These are phyloP conservation scores for Eruca vesicaria DNA, from an alignment of 441 rosid genomes.

Conservation along the genomic window DNA sequence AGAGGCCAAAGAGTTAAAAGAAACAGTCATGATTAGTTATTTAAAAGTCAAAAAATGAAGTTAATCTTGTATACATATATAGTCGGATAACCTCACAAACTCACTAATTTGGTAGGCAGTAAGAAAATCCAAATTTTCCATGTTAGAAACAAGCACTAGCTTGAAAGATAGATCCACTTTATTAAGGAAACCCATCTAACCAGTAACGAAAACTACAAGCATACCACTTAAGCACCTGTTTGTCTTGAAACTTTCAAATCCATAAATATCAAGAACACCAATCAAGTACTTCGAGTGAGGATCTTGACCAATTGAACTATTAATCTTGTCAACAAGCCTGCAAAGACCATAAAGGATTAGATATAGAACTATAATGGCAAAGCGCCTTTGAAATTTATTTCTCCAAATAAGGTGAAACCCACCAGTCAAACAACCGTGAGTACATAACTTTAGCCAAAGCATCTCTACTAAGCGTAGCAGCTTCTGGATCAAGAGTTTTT, in stretches of 20 bases:
- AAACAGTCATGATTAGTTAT: conserved; percentile 16
- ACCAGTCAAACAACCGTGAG: conserved; percentile 94
- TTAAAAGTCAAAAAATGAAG: too few relatives aligned
- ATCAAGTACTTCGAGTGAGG: conserved; percentile 79
- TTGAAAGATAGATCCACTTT: not conserved
- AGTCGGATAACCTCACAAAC: conserved; percentile 13
- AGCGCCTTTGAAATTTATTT: not conserved
- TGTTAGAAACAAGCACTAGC: conserved; percentile 15
- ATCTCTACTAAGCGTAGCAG: conserved; percentile 89
- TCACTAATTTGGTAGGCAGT: not conserved
- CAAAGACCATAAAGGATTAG: conserved; percentile 32
- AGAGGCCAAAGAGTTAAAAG: conserved; percentile 18
- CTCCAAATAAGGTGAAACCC: conserved; percentile 32
- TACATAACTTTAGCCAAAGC: conserved; percentile 94
- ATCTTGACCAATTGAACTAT: conserved; percentile 90
- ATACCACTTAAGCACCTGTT: conserved; percentile 92
- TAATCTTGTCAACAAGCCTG: conserved; percentile 94
- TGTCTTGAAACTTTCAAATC: conserved; percentile 99
- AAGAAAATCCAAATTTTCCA: not conserved
- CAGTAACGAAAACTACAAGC: conserved; percentile 50
- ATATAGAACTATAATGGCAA: conserved; percentile 10
- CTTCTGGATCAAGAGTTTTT: conserved; percentile 89
- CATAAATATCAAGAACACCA: conserved; percentile 96
- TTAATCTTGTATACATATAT: conserved; percentile 47
- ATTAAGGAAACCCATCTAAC: conserved; percentile 23